Conservation (phyloP, 2,329 filamentous ascomycete species). For the Verticillium isaacii region DNA sequence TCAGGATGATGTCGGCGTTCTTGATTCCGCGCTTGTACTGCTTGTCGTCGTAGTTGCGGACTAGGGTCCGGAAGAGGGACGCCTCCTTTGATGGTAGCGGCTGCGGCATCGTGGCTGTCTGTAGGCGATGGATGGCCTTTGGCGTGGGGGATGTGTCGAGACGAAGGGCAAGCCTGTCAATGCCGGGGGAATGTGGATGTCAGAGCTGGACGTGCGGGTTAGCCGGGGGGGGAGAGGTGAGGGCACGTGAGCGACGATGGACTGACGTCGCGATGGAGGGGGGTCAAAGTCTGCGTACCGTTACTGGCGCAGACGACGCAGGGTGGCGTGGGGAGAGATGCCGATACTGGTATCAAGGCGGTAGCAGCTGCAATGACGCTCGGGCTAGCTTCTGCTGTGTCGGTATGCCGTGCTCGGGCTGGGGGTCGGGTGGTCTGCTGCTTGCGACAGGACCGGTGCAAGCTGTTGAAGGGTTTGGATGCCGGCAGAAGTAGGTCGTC, state of each 20-base stretch:
- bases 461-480: neutral
- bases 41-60: conserved; percentile 96
- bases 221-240: neutral
- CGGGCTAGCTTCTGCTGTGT: neutral
- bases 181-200: neutral
- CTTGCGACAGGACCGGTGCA: neutral
- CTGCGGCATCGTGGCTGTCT: conserved; percentile 55
- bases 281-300: neutral
- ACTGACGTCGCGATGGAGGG: neutral
- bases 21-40: conserved; percentile 96
- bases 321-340: neutral
- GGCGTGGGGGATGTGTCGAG: neutral
- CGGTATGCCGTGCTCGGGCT: neutral
- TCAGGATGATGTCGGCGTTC: conserved; percentile 91
- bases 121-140: neutral
- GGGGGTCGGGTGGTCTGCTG: neutral
- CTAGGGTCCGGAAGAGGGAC: conserved; percentile 88
- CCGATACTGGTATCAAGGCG: neutral
- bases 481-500: neutral
- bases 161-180: neutral
- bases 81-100: conserved; percentile 81
- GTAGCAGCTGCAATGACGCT: neutral
- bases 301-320: neutral
- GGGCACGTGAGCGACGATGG: neutral
- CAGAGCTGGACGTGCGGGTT: neutral